phyloP scores from a whole-genome alignment of 2,329 filamentous ascomycete species.

The Epicoccum nigrum region DNA sequence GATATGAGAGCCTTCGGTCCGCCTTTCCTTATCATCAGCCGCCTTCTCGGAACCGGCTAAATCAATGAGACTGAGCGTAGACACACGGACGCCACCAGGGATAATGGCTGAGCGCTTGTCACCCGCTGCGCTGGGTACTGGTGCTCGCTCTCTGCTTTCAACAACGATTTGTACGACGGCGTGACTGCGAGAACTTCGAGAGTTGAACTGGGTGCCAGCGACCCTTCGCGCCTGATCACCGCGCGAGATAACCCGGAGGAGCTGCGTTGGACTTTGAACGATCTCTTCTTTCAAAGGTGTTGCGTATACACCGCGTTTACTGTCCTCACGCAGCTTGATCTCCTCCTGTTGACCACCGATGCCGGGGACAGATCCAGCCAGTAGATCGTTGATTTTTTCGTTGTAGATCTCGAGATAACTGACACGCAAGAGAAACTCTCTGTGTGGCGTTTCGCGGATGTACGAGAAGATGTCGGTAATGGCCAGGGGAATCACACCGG shows the following conservation, averaged over 20 bases:
- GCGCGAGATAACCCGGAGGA: conserved; percentile 90
- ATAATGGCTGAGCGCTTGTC: conserved; percentile 49
- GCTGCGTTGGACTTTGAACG: conserved; percentile 94
- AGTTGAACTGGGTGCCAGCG: conserved; percentile 95
- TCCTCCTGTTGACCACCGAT: conserved; percentile 73
- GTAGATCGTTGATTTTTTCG: conserved; percentile 91
- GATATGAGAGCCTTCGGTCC: conserved; percentile 95
- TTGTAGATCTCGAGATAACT: conserved; percentile 99
- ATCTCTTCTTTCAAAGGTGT: conserved; percentile 97
- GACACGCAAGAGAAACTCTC: conserved; percentile 92
- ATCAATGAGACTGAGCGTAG: conserved; percentile 93
- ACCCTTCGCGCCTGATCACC: conserved; percentile 90
- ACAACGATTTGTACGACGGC: conserved; percentile 99
- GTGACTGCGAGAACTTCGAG: conserved; percentile 94
- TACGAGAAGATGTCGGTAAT: conserved; percentile 99
- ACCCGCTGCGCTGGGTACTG: conserved; percentile 55
- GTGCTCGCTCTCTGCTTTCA: conserved; percentile 87
- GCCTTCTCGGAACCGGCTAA: conserved; percentile 95
- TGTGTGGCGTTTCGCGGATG: conserved; percentile 92
- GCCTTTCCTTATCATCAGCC: conserved; percentile 90
- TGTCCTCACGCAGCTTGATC: conserved; percentile 96
- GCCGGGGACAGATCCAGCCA: conserved; percentile 73
- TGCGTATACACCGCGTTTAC: conserved; percentile 94
- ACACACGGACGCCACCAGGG: conserved; percentile 92
- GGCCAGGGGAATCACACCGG: conserved; percentile 93